Conservation (phyloP, 768 basidiomycete genomes). For the Neoboletus magnificus region DNA sequence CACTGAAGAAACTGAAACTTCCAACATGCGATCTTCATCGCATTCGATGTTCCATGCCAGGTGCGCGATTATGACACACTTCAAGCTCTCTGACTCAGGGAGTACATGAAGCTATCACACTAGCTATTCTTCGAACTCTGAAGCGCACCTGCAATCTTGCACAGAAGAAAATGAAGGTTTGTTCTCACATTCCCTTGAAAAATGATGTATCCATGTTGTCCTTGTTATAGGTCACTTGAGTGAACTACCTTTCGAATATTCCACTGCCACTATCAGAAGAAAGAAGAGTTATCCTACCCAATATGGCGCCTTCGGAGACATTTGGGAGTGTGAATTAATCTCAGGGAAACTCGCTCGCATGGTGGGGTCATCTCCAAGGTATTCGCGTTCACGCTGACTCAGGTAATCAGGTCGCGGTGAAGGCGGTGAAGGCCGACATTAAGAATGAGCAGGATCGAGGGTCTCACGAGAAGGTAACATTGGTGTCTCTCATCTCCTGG, state of each 20-base stretch:
- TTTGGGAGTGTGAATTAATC: conserved; percentile 25
- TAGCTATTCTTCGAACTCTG: conserved; percentile 12
- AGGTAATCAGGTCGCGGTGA: conserved; percentile 20
- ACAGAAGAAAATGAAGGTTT: conserved; percentile 9
- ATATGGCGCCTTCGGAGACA: conserved; percentile 18
- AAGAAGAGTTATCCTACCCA: neutral
- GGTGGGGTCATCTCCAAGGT: neutral
- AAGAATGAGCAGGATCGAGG: neutral
- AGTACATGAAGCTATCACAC: conserved; percentile 5
- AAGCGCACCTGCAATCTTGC: neutral
- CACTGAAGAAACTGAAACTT: conserved; percentile 3
- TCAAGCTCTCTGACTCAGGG: neutral
- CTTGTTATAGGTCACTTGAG: conserved; percentile 3
- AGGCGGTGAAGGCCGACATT: conserved; percentile 5
- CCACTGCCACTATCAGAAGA: conserved; percentile 3
- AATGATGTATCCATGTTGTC: neutral
- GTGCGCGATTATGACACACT: neutral
- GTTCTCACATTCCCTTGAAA: neutral
- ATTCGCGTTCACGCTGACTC: neutral
- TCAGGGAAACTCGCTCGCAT: neutral
- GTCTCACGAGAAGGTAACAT: conserved; percentile 16
- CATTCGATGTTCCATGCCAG: conserved; percentile 5
- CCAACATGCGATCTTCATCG: neutral
- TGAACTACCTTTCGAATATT: conserved; percentile 6
- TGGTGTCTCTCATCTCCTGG: neutral